These are phyloP conservation scores for Bryoglossum gracile DNA, from an alignment of 495 filamentous ascomycete genomes.

Conservation along the genomic window DNA sequence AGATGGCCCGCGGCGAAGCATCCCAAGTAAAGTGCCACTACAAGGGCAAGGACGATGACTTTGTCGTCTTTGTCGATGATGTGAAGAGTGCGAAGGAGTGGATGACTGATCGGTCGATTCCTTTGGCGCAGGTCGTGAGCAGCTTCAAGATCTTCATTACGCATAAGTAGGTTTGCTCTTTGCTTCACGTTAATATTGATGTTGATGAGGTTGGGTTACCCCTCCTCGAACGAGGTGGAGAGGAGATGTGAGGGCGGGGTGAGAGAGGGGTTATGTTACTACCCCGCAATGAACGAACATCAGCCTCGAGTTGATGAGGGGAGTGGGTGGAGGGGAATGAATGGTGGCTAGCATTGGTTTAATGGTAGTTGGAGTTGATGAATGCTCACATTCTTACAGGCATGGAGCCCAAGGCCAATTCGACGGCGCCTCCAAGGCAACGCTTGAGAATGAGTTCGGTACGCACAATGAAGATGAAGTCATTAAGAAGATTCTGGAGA, in stretches of 20 bases:
- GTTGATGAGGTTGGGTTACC: too few relatives aligned
- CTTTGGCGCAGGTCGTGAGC: constrained; percentile 77
- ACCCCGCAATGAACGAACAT: too few relatives aligned
- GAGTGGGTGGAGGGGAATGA: constrained; percentile 5
- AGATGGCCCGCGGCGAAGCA: constrained; percentile 75
- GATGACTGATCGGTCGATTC: constrained; percentile 70
- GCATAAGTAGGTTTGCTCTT: constrained; percentile 71
- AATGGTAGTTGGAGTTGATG: too few relatives aligned
- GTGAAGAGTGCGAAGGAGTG: constrained; percentile 65
- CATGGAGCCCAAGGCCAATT: constrained; percentile 79
- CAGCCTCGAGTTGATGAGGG: too few relatives aligned
- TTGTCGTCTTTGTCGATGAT: constrained; percentile 83
- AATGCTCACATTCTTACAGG: too few relatives aligned
- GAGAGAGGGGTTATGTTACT: too few relatives aligned
- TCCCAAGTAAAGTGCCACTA: constrained; percentile 75
- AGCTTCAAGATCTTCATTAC: constrained; percentile 87
- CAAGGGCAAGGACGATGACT: constrained; percentile 84
- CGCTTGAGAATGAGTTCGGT: constrained; percentile 82
- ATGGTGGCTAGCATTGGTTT: too few relatives aligned
- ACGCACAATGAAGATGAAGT: constrained; percentile 68
- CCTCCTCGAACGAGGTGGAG: too few relatives aligned
- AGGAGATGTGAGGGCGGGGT: too few relatives aligned
- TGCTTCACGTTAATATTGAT: too few relatives aligned
- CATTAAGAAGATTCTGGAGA: constrained; percentile 71
- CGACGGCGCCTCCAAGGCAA: constrained; percentile 64